These are phyloP conservation scores for Vigna mungo DNA, from an alignment of 306 rosid genomes.

Conservation along the genomic window DNA sequence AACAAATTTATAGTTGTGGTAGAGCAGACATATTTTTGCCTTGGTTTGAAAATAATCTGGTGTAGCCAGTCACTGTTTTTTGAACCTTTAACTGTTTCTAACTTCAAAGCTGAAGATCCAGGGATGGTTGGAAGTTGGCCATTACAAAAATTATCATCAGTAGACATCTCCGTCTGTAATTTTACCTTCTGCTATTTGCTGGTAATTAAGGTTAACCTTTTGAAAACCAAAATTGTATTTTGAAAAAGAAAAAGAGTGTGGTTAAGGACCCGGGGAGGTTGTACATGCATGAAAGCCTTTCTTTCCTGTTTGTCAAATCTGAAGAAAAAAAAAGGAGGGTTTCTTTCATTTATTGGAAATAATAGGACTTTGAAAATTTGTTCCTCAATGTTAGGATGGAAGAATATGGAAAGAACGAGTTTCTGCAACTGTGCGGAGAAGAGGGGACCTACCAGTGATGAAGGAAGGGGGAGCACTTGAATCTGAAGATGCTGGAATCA, in stretches of 20 bases:
- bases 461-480: conserved; percentile 68
- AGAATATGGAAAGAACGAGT: conserved; percentile 95
- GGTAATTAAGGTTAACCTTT: neutral
- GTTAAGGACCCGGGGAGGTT: neutral
- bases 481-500: conserved; percentile 51
- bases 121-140: conserved; percentile 1
- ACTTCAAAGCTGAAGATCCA: neutral
- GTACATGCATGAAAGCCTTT: neutral
- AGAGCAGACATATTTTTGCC: neutral
- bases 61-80: neutral
- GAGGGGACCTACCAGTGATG: conserved; percentile 79
- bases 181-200: conserved; percentile 5
- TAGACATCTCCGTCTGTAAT: neutral
- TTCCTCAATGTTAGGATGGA: conserved; percentile 72
- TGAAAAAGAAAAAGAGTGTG: neutral
- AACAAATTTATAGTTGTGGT: neutral
- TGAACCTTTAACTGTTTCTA: conserved; percentile 12
- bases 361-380: conserved; percentile 44
- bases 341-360: conserved; percentile 4
- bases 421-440: conserved; percentile 73
- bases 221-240: neutral
- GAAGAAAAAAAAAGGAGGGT: neutral
- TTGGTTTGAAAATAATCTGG: neutral
- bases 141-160: neutral
- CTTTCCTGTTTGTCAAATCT: conserved; percentile 17